A percentile compares a stretch with the other conserved stretches of the same genome.
These are phyloP conservation scores for Melaleuca alternifolia DNA, from an alignment of 345 rosid genomes.

Conservation along the genomic window DNA sequence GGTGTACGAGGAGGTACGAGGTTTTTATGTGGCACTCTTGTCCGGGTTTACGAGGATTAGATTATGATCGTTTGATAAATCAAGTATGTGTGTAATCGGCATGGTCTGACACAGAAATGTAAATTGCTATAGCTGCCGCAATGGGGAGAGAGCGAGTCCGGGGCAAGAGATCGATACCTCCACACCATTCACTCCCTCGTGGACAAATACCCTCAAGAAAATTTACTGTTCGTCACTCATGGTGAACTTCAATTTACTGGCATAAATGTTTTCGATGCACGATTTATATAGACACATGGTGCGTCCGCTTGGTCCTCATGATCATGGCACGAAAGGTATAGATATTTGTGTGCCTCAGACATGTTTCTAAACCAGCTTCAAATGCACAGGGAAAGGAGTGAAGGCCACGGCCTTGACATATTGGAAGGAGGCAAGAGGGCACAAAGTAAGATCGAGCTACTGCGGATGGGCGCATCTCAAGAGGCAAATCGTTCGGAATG, in stretches of 20 bases:
- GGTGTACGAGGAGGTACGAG: constrained; percentile 29
- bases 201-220: constrained; percentile 59
- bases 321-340: neutral
- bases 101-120: neutral
- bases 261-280: no score
- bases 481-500: neutral
- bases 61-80: neutral
- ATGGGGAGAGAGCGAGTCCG: constrained; percentile 45
- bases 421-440: neutral
- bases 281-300: neutral
- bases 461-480: neutral
- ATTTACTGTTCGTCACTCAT: constrained; percentile 75
- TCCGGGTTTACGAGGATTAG: neutral
- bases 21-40: neutral
- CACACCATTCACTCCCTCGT: constrained; percentile 46
- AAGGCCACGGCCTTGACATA: neutral
- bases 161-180: constrained; percentile 36
- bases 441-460: neutral
- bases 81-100: neutral
- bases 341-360: neutral
- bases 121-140: constrained; percentile 35
- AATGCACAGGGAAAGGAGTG: neutral
- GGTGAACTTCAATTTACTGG: constrained; percentile 38
- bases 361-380: neutral
- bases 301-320: neutral